These are phyloP conservation scores for Aspergillus bridgeri DNA, from an alignment of 495 filamentous ascomycete genomes.

Conservation along the genomic window DNA sequence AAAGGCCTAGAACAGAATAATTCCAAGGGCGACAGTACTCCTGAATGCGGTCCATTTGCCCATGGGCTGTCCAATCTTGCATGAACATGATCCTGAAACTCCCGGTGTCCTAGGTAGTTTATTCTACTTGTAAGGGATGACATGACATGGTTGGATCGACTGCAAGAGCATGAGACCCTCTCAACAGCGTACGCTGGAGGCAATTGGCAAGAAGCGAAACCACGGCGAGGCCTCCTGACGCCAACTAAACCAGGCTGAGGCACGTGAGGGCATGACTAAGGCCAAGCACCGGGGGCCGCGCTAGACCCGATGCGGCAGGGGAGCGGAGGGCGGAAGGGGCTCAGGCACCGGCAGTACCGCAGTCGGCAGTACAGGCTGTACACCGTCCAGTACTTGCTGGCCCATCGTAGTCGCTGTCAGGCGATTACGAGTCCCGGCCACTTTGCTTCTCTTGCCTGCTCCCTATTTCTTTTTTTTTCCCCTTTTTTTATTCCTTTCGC, in stretches of 20 bases:
- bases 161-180: background rate
- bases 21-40: too few species aligned
- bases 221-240: background rate
- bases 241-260: background rate
- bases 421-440: conserved; percentile 8
- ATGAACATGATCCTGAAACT: background rate
- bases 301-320: background rate
- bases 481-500: conserved; percentile 2
- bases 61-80: background rate
- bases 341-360: background rate
- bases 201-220: background rate
- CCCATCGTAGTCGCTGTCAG: background rate
- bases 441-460: conserved; percentile 14
- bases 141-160: too few species aligned
- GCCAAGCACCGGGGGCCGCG: background rate
- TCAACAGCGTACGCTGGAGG: background rate
- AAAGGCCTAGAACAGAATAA: background rate
- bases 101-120: too few species aligned
- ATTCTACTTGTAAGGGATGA: too few species aligned
- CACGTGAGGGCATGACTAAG: background rate
- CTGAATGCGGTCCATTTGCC: too few species aligned
- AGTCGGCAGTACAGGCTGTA: too few species aligned
- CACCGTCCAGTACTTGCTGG: background rate
- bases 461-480: conserved; percentile 4
- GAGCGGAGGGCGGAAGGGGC: background rate